Evolutionary conservation across 2,329 filamentous ascomycete species (phyloP).

Genomic region (Aureobasidium melanogenum): DNA sequence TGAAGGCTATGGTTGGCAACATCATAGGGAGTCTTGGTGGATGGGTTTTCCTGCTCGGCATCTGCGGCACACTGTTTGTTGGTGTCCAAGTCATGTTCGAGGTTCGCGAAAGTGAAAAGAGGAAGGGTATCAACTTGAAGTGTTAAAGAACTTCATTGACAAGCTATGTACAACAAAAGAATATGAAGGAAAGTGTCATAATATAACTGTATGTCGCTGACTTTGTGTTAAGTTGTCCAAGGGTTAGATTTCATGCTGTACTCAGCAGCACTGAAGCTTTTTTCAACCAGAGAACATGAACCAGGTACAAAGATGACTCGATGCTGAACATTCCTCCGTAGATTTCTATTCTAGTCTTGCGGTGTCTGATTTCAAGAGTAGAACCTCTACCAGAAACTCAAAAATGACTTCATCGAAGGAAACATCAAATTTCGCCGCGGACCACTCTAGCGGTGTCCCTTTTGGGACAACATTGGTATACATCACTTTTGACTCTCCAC

Average conservation of each 20-base stretch:
- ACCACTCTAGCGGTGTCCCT: neutral
- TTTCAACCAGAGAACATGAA: neutral
- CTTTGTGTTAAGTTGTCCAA: neutral
- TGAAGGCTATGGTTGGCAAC: slow-evolving; percentile 64
- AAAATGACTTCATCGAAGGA: neutral
- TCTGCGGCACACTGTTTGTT: slow-evolving; percentile 69
- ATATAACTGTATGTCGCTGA: neutral
- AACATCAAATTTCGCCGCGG: neutral
- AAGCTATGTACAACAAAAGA: neutral
- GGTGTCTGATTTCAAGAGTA: neutral
- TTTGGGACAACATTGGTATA: neutral
- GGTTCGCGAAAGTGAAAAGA: slow-evolving; percentile 72
- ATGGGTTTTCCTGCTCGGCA: slow-evolving; percentile 59
- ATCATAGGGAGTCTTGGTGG: slow-evolving; percentile 73
- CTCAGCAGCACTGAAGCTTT: neutral
- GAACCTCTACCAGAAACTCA: neutral
- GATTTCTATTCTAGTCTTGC: neutral
- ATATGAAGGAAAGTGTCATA: no score
- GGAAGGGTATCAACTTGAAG: slow-evolving; percentile 73
- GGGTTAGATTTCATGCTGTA: neutral
- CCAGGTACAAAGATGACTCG: neutral
- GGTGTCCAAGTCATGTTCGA: slow-evolving; percentile 96
- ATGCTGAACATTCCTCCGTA: no score
- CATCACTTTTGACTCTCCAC: no score
- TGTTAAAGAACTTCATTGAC: slow-evolving; percentile 45